Evolutionary conservation across 805 yeast species (phyloP).

Genomic region (Metschnikowia colocasiae): DNA sequence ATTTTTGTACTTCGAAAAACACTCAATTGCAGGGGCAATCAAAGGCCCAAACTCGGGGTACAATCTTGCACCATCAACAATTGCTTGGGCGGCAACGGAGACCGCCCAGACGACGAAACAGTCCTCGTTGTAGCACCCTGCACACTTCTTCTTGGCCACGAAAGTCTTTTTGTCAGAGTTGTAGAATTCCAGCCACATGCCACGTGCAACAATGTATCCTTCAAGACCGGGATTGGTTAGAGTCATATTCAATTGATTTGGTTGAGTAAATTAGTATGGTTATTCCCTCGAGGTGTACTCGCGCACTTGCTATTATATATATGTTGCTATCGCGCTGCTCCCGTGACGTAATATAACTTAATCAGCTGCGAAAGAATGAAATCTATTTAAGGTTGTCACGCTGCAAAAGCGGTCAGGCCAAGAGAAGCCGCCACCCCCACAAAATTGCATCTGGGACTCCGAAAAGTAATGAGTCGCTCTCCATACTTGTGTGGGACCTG

Average conservation of each 20-base stretch:
- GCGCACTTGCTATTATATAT: slow-evolving; percentile 1
- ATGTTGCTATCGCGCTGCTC: background rate
- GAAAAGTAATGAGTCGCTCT: background rate
- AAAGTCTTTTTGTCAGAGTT: slow-evolving; percentile 35
- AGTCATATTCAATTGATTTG: slow-evolving; percentile 17
- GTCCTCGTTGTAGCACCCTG: slow-evolving; percentile 48
- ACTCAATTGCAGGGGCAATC: slow-evolving; percentile 48
- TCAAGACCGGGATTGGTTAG: slow-evolving; percentile 36
- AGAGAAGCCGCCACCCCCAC: background rate
- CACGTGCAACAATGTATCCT: slow-evolving; percentile 30
- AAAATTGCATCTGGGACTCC: background rate
- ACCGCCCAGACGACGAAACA: slow-evolving; percentile 67
- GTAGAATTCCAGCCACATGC: slow-evolving; percentile 42
- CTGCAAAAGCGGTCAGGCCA: background rate
- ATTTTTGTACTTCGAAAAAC: slow-evolving; percentile 51
- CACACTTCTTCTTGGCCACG: slow-evolving; percentile 32
- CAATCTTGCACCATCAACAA: slow-evolving; percentile 59
- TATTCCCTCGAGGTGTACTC: background rate
- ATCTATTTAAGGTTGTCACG: background rate
- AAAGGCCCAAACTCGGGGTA: slow-evolving; percentile 52
- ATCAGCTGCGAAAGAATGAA: background rate
- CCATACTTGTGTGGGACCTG: too few relatives aligned
- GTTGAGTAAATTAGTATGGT: background rate
- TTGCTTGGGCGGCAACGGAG: slow-evolving; percentile 61
- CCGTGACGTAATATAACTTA: background rate